Evolutionary conservation across 257 asterid genomes (phyloP).

Genomic region (Scutellaria minor): DNA sequence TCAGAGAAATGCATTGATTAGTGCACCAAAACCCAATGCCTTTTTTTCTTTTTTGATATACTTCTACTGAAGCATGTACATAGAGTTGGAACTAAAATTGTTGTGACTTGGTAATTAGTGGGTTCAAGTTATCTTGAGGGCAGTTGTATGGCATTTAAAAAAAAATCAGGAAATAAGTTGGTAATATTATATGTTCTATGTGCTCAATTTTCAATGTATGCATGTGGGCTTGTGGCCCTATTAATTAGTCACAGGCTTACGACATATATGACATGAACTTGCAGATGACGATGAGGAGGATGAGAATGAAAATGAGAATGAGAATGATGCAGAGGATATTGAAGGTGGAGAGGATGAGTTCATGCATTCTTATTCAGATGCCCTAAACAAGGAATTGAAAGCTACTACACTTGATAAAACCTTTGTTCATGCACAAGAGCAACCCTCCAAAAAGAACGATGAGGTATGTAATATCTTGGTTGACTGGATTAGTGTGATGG

Average conservation of each 20-base stretch:
- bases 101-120: too few relatives aligned
- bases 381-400: slow-evolving; percentile 77
- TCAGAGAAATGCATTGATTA: slow-evolving; percentile 20
- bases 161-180: not conserved
- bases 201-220: slow-evolving; percentile 6
- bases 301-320: slow-evolving; percentile 65
- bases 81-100: not conserved
- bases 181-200: not conserved
- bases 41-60: not conserved
- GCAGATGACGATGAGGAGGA: slow-evolving; percentile 73
- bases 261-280: slow-evolving; percentile 23
- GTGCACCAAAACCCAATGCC: not conserved
- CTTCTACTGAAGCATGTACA: not conserved
- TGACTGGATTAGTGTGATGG: not conserved
- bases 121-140: not conserved
- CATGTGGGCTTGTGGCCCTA: slow-evolving; percentile 16
- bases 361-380: slow-evolving; percentile 73
- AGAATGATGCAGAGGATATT: slow-evolving; percentile 55
- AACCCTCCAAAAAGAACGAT: slow-evolving; percentile 54
- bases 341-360: slow-evolving; percentile 66
- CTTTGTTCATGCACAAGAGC: slow-evolving; percentile 64
- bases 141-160: not conserved
- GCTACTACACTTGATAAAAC: slow-evolving; percentile 72
- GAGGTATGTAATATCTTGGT: slow-evolving; percentile 53
- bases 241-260: slow-evolving; percentile 8